Base-by-base conservation (phyloP, 371 early-diverging fungal species). In the Lichtheimia ornata region DNA sequence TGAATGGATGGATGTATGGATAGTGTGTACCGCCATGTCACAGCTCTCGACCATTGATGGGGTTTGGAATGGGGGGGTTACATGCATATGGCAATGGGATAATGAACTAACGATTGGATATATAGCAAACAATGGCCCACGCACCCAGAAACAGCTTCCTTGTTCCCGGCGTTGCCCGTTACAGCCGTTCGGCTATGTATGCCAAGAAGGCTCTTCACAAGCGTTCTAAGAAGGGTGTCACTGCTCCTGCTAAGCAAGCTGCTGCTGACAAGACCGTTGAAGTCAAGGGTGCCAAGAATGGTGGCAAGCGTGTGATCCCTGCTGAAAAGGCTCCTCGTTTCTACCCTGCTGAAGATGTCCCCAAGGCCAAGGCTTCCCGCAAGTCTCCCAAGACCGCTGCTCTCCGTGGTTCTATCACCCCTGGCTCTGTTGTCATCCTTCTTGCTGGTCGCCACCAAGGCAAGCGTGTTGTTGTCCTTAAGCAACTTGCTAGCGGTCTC, bases 381-480 rank as follows among this genome's bases (percentile, higher is more conserved):
- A 95, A 96, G 91, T 69, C 88, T 71, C 77, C 83, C 75, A 80
- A 84, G 65, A 64, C 85, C 61, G 76, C 88, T 63, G 78, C 81
- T 61, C 89, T 96, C 67, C 94, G 97, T 75, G 65, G 83, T 62
- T 79, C 91, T 77, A 97, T 98, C 83, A 94, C 91, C 67, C 97
- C 98, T 67, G 97, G 98, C 62, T 93, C 98, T 77, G 94, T 98
- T 70, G 85, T 96, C 61, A 96, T 98, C 76, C 84, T 98, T 63
- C 84, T 98, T 72, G 91, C 97, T 60, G 98, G 97, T 69, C 91
- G 96, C 63, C 95, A 88, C 93, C 90, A 93, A 61, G 98, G 98
- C 61, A 96, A 96, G 92, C 92, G 97, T 68, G 98, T 98, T 63
- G 97, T 98, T 59, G 96, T 92, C 91, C 86, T 98, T 79, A 97